Evolutionary conservation across 805 yeast genomes (phyloP).

Genomic region (Kazachstania viticola): DNA sequence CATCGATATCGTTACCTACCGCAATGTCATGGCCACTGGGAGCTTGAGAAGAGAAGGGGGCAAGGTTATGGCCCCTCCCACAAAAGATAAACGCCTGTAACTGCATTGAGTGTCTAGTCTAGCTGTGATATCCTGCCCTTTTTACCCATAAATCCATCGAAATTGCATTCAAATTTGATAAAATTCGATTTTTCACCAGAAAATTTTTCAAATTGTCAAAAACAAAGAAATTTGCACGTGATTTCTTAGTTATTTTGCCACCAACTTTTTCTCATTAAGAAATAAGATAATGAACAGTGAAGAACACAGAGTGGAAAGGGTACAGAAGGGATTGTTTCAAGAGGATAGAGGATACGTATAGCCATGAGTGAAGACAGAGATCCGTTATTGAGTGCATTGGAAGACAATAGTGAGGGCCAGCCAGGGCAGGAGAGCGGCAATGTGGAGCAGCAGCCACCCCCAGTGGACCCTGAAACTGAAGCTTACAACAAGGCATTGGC

Average conservation of each 20-base stretch:
- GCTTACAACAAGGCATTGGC: constrained; percentile 61
- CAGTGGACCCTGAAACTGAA: constrained; percentile 42
- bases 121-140: too few species aligned
- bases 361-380: constrained; percentile 55
- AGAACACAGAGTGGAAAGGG: too few species aligned
- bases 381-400: constrained; percentile 62
- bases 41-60: constrained; percentile 40
- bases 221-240: too few species aligned
- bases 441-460: constrained; percentile 2
- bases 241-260: too few species aligned
- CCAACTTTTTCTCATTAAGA: too few species aligned
- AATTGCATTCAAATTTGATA: too few species aligned
- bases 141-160: too few species aligned
- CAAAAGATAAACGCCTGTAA: constrained; percentile 85
- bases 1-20: background rate
- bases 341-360: background rate
- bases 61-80: constrained; percentile 65
- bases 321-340: too few species aligned
- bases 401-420: constrained; percentile 7
- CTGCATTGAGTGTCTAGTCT: constrained; percentile 75
- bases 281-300: too few species aligned
- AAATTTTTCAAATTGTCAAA: too few species aligned
- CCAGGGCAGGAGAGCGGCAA: constrained; percentile 3
- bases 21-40: too few species aligned
- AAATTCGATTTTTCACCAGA: too few species aligned